phyloP scores from a whole-genome alignment of 768 basidiomycete genomes.

The Lentinula detonsa region DNA sequence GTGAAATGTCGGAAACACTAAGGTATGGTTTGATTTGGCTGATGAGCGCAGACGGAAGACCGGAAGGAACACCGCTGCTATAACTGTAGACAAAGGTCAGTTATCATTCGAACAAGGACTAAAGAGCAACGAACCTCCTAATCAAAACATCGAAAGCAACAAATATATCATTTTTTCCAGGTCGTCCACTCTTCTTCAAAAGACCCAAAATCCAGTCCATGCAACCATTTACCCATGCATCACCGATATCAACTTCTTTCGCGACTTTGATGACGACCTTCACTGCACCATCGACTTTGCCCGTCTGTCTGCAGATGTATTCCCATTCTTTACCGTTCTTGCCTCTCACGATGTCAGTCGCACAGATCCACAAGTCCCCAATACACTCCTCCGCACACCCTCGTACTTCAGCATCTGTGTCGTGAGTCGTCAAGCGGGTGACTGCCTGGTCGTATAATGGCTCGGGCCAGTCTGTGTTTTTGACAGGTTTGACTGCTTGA shows the following conservation, averaged over 20 bases:
- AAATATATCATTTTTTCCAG: conserved; percentile 78
- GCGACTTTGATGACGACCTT: conserved; percentile 83
- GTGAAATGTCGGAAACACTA: conserved; percentile 67
- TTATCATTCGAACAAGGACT: background rate
- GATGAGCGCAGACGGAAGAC: conserved; percentile 58
- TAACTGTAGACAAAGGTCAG: conserved; percentile 21
- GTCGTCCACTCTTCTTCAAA: conserved; percentile 71
- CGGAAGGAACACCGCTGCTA: conserved; percentile 39
- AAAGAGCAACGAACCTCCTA: conserved; percentile 40
- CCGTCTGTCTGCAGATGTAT: conserved; percentile 62
- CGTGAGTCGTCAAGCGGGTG: conserved; percentile 62
- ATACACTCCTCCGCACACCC: conserved; percentile 76
- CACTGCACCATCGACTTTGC: conserved; percentile 71
- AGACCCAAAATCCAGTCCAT: conserved; percentile 73
- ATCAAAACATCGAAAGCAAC: conserved; percentile 67
- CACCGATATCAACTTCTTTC: conserved; percentile 58
- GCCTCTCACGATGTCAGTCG: conserved; percentile 60
- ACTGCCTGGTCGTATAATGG: conserved; percentile 72
- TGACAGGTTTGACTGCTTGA: conserved; percentile 66
- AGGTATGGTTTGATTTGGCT: conserved; percentile 74
- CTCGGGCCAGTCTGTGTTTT: conserved; percentile 60
- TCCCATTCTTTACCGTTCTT: conserved; percentile 80
- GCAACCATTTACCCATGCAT: conserved; percentile 78
- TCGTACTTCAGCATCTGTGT: conserved; percentile 91
- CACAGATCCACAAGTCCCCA: conserved; percentile 84